phyloP scores from a whole-genome alignment of 2,329 filamentous ascomycete genomes.

The Cadophora sp. region DNA sequence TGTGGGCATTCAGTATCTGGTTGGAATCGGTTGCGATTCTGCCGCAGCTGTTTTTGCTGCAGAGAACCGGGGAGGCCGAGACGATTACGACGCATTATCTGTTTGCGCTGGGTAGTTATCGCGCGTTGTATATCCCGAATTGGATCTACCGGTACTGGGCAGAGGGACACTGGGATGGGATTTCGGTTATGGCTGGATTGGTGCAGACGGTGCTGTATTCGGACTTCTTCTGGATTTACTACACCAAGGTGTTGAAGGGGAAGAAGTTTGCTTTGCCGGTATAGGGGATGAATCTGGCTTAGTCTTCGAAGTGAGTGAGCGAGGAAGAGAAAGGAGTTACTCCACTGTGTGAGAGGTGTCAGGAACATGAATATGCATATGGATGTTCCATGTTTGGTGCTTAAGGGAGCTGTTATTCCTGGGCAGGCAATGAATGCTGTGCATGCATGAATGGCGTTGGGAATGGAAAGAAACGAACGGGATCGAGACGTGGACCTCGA shows the following conservation, averaged over 20 bases:
- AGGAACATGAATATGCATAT: neutral
- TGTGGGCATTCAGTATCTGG: constrained; percentile 99
- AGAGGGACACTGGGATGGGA: constrained; percentile 83
- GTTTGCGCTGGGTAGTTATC: constrained; percentile 89
- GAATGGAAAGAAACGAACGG: constrained; percentile 1
- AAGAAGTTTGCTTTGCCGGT: constrained; percentile 89
- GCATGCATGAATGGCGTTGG: constrained; percentile 42
- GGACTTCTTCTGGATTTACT: constrained; percentile 99
- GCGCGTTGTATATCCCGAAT: constrained; percentile 96
- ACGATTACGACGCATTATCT: constrained; percentile 99
- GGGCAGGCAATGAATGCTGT: constrained; percentile 15
- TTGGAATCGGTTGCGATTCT: constrained; percentile 95
- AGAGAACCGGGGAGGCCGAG: constrained; percentile 96
- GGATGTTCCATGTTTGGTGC: constrained; percentile 10
- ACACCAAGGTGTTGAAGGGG: constrained; percentile 91
- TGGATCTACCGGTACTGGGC: constrained; percentile 92
- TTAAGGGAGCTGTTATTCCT: constrained; percentile 16
- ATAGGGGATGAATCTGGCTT: constrained; percentile 49
- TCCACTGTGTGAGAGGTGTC: neutral
- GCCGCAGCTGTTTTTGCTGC: constrained; percentile 97
- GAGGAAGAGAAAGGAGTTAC: neutral
- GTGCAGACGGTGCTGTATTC: constrained; percentile 96
- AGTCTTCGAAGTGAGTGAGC: neutral
- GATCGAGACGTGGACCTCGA: constrained; percentile 31
- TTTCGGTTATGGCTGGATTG: constrained; percentile 86